Evolutionary conservation across 192 early-diverging fungal genomes (phyloP), one percentile per base, ranked within the genome.

Genomic region (Backusella mclennaniae): DNA sequence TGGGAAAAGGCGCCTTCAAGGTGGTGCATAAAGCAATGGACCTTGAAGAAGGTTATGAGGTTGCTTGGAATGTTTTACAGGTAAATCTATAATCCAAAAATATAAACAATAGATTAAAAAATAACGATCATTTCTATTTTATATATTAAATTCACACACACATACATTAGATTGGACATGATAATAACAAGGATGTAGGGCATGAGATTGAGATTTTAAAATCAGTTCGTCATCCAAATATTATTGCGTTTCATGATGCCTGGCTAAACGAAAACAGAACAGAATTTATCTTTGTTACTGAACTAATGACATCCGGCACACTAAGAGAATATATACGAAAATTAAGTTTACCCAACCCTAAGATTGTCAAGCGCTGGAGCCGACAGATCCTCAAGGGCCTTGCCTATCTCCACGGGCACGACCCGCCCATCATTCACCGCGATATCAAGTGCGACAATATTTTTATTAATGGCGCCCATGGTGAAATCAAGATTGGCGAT

Each of bases 361-460:
- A 90, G 67, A 89, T 93, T 31, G 88, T 93, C 46, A 93, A 93
- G 76, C 84, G 91, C 12, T 93, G 92, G 93, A 85, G 87, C 66
- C 80, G 93, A 42, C 93, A 94, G 75, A 93, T 94, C 52, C 79
- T 94, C 4, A 92, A 93, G 69, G 93, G 92, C 0, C 82, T 94
- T 26, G 87, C 88, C 36, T 93, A 94, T 77, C 82, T 94, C 14
- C 93, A 94, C 67, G 91, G 92, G 0, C 88, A 92, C 53, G 85
- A 91, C 68, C 93, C 92, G 19, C 91, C 92, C 77, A 93, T 94
- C 71, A 93, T 94, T 73, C 93, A 94, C 72, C 89, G 93, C 21
- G 92, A 93, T 69, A 92, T 93, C 80, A 92, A 93, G 83, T 93
- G 92, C 76, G 93, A 94, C 76, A 94, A 94, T 71, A 94, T 94